These are phyloP conservation scores for Suillus hirtellus DNA, from an alignment of 768 basidiomycete genomes.

Conservation along the genomic window DNA sequence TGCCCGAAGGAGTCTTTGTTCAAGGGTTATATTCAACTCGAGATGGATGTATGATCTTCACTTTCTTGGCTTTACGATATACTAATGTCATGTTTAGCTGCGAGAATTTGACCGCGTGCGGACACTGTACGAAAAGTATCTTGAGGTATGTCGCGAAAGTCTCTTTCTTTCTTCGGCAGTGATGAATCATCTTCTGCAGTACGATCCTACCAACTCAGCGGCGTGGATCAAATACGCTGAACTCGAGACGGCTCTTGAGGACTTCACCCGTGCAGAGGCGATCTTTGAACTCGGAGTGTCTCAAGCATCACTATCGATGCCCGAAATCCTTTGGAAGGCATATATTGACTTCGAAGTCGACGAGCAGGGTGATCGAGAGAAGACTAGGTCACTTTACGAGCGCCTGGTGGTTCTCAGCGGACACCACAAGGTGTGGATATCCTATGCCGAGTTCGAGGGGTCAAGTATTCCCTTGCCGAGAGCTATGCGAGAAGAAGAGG, in stretches of 20 bases:
- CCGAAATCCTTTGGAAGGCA: slow-evolving; percentile 91
- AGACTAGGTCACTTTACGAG: slow-evolving; percentile 85
- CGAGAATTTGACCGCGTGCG: slow-evolving; percentile 96
- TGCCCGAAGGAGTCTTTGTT: slow-evolving; percentile 95
- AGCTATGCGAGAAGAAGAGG: slow-evolving; percentile 67
- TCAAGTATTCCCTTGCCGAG: slow-evolving; percentile 68
- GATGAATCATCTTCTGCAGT: slow-evolving; percentile 41
- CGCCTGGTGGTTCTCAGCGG: slow-evolving; percentile 82
- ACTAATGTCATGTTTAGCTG: slow-evolving; percentile 47
- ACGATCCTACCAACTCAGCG: slow-evolving; percentile 85
- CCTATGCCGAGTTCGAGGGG: slow-evolving; percentile 91
- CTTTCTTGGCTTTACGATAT: background rate
- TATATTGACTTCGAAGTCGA: slow-evolving; percentile 97
- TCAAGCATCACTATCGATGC: slow-evolving; percentile 88
- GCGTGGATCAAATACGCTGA: slow-evolving; percentile 98
- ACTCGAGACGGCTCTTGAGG: slow-evolving; percentile 84
- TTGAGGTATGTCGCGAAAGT: slow-evolving; percentile 60
- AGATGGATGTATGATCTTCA: slow-evolving; percentile 68
- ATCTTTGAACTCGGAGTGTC: slow-evolving; percentile 92
- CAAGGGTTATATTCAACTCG: slow-evolving; percentile 94
- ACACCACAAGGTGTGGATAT: slow-evolving; percentile 97
- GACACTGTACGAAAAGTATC: slow-evolving; percentile 88
- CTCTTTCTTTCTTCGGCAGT: background rate
- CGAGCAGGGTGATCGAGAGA: slow-evolving; percentile 83
- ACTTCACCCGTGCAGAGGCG: slow-evolving; percentile 84